phyloP scores from a whole-genome alignment of 2,329 filamentous ascomycete species.

The Exophiala oligosperma region DNA sequence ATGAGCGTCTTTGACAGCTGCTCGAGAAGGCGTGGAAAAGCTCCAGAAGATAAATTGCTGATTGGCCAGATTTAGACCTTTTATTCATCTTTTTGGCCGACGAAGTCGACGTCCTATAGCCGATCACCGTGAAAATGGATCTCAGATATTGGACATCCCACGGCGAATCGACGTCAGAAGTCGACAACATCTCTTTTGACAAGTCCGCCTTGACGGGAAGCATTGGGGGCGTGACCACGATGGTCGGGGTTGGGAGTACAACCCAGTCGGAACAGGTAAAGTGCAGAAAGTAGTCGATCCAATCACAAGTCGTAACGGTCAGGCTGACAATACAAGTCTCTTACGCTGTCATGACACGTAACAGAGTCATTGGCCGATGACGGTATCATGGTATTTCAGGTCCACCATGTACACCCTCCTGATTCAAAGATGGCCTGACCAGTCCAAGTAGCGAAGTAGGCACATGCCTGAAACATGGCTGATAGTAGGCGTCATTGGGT shows the following conservation, averaged over 20 bases:
- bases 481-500: conserved; percentile 19
- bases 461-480: conserved; percentile 20
- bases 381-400: conserved; percentile 3
- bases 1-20: conserved; percentile 2
- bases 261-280: conserved; percentile 17
- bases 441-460: conserved; percentile 3
- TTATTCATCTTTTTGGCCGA: conserved; percentile 10
- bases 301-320: conserved; percentile 10
- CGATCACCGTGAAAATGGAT: conserved; percentile 18
- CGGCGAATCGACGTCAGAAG: conserved; percentile 14
- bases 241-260: conserved; percentile 10
- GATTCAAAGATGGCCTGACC: conserved; percentile 13
- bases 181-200: conserved; percentile 5
- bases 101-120: conserved; percentile 3
- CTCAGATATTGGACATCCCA: conserved; percentile 1
- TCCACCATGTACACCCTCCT: conserved; percentile 23
- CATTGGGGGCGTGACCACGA: conserved; percentile 4
- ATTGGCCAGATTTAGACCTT: conserved; percentile 13
- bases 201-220: conserved; percentile 10
- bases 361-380: conserved; percentile 18
- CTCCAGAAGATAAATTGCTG: conserved; percentile 4
- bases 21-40: conserved; percentile 9
- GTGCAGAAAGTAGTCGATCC: conserved; percentile 10
- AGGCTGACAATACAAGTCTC: conserved; percentile 18
- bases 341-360: conserved; percentile 24